Conservation (phyloP, 2,329 filamentous ascomycete genomes). For the Cyclaneusma minus region DNA sequence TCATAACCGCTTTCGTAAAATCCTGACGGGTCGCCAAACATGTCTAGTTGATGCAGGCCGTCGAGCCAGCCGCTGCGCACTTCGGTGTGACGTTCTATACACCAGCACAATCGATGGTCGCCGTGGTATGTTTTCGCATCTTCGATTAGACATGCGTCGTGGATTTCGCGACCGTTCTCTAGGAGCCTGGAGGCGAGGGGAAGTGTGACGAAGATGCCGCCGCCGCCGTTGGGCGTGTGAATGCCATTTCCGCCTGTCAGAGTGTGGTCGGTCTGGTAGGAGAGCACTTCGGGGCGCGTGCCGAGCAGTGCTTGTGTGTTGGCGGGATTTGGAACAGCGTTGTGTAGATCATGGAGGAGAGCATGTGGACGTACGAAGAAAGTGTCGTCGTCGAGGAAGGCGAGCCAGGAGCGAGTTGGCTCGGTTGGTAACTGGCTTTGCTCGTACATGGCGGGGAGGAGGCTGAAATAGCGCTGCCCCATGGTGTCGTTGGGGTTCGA, state of each 20-base stretch:
- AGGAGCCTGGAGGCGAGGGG: constrained; percentile 10
- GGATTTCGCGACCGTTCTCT: constrained; percentile 10
- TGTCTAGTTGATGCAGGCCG: constrained; percentile 15
- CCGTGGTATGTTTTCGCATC: constrained; percentile 13
- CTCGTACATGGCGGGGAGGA: constrained; percentile 37
- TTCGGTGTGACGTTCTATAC: constrained; percentile 13
- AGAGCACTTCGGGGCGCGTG: constrained; percentile 16
- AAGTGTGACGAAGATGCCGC: constrained; percentile 15
- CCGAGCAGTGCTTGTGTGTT: constrained; percentile 16
- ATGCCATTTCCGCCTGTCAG: too few relatives aligned
- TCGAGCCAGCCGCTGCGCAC: constrained; percentile 13
- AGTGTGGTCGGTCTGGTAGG: constrained; percentile 13
- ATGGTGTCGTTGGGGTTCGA: constrained; percentile 37
- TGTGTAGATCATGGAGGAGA: constrained; percentile 17
- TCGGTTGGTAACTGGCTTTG: too few relatives aligned
- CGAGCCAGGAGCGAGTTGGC: constrained; percentile 12
- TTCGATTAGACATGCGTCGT: constrained; percentile 10
- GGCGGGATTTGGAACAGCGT: constrained; percentile 15
- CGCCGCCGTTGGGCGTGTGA: constrained; percentile 18
- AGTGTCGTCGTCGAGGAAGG: constrained; percentile 19
- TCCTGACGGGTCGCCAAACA: constrained; percentile 17
- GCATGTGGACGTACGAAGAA: constrained; percentile 16
- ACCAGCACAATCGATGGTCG: constrained; percentile 17
- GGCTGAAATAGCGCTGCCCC: constrained; percentile 40
- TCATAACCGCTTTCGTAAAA: constrained; percentile 17